Conservation (phyloP, 176 grass and related monocot genomes). For the Bonia amplexicaulis region DNA sequence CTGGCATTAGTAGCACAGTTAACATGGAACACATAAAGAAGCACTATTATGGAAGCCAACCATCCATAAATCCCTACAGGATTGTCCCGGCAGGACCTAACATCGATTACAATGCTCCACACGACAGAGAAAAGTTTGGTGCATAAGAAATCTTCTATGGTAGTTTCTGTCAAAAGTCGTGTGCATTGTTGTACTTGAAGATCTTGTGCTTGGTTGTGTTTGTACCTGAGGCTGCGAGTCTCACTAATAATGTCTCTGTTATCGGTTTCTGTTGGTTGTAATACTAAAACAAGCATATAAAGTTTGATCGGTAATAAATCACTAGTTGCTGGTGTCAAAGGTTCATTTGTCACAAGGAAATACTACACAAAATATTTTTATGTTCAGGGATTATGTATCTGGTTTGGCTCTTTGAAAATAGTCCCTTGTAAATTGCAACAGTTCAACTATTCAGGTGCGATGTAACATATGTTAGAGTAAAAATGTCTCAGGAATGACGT, state of each 20-base stretch:
- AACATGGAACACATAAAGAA: slow-evolving; percentile 83
- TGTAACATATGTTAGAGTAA: too few species aligned
- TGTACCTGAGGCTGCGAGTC: background rate
- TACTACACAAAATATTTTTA: too few species aligned
- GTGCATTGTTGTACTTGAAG: background rate
- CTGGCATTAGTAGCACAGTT: slow-evolving; percentile 65
- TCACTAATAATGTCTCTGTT: background rate
- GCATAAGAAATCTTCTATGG: slow-evolving; percentile 6
- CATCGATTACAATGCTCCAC: slow-evolving; percentile 68
- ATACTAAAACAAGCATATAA: background rate
- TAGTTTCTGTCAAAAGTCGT: background rate
- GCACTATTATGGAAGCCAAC: slow-evolving; percentile 96
- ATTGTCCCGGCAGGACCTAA: slow-evolving; percentile 73
- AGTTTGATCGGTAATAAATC: background rate
- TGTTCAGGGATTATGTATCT: too few species aligned
- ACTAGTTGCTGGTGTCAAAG: background rate
- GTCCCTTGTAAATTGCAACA: too few species aligned
- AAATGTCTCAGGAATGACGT: too few species aligned
- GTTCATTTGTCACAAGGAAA: background rate
- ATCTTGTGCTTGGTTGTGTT: background rate
- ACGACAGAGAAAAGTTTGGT: slow-evolving; percentile 67
- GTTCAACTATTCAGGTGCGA: too few species aligned
- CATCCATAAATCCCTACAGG: slow-evolving; percentile 63
- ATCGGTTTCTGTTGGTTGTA: background rate
- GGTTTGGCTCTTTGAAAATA: too few species aligned